A percentile compares a stretch with the other conserved stretches of the same genome.
Evolutionary conservation across 306 rosid species (phyloP).

Genomic region (Potentilla sterilis): DNA sequence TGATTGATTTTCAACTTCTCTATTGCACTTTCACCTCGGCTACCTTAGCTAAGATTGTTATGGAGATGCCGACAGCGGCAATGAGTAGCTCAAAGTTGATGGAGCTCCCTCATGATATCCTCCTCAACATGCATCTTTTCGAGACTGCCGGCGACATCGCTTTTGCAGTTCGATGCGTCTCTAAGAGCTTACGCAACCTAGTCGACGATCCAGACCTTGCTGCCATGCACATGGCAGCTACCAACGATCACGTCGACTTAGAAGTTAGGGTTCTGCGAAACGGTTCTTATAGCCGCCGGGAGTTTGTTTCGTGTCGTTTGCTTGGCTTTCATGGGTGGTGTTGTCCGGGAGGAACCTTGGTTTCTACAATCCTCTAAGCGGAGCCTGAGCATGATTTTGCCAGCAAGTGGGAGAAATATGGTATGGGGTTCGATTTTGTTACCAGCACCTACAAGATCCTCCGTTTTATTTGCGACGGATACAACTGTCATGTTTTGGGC

Average conservation of each 20-base stretch:
- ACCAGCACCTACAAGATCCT: not conserved
- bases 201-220: not conserved
- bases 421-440: not conserved
- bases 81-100: not conserved
- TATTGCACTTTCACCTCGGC: no score
- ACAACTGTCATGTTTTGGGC: not conserved
- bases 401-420: not conserved
- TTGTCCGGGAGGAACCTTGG: not conserved
- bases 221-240: not conserved
- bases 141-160: not conserved
- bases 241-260: not conserved
- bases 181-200: not conserved
- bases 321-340: not conserved
- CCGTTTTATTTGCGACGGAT: not conserved
- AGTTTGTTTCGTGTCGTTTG: not conserved
- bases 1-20: no score
- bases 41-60: not conserved
- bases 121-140: not conserved
- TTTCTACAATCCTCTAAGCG: not conserved
- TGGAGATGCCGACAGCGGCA: not conserved
- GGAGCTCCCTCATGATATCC: not conserved
- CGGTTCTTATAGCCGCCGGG: accelerated
- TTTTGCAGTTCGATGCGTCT: not conserved
- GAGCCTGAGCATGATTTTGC: not conserved
- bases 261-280: not conserved